Evolutionary conservation across 768 basidiomycete species (phyloP).

Genomic region (Porphyrellus cyaneotinctus): DNA sequence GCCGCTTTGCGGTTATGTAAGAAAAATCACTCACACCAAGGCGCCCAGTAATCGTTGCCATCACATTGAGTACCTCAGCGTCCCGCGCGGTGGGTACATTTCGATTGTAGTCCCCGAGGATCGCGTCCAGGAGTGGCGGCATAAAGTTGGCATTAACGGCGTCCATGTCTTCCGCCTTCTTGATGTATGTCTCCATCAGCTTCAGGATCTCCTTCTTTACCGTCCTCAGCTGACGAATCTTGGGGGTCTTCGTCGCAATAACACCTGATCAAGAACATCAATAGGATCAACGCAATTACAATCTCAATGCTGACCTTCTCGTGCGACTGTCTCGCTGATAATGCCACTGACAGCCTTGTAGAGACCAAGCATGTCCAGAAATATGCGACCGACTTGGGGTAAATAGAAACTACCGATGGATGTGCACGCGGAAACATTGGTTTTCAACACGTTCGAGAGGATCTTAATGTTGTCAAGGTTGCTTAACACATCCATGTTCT

Average conservation of each 20-base stretch:
- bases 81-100: slow-evolving; percentile 93
- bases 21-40: slow-evolving; percentile 65
- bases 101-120: slow-evolving; percentile 94
- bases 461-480: slow-evolving; percentile 95
- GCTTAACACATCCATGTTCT: slow-evolving; percentile 87
- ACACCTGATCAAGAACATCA: slow-evolving; percentile 47
- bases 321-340: slow-evolving; percentile 88
- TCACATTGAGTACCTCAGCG: slow-evolving; percentile 95
- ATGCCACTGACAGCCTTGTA: slow-evolving; percentile 97
- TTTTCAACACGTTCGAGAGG: slow-evolving; percentile 93
- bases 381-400: slow-evolving; percentile 94
- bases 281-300: not conserved
- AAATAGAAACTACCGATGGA: slow-evolving; percentile 97
- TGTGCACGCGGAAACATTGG: slow-evolving; percentile 95
- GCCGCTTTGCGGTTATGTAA: not conserved
- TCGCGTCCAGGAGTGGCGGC: slow-evolving; percentile 92
- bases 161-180: slow-evolving; percentile 95
- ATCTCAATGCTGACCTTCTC: slow-evolving; percentile 55
- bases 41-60: slow-evolving; percentile 88
- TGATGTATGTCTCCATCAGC: slow-evolving; percentile 96
- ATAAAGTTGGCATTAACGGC: slow-evolving; percentile 89
- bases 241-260: slow-evolving; percentile 95
- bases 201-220: slow-evolving; percentile 99
- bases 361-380: slow-evolving; percentile 95
- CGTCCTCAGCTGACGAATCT: slow-evolving; percentile 88